Base-by-base conservation (phyloP, 257 asterid genomes). In the Orobanche coerulescens region DNA sequence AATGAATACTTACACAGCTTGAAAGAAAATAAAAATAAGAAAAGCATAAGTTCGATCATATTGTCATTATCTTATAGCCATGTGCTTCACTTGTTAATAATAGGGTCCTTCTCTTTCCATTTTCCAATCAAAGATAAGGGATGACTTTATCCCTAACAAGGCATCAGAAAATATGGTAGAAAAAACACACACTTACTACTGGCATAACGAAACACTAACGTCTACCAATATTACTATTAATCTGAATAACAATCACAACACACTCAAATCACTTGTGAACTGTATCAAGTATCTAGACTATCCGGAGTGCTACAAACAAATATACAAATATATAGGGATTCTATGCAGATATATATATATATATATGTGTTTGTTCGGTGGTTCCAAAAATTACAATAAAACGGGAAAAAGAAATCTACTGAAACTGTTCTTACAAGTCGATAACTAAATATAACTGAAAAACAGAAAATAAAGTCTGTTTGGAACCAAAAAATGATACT, bases 241-340 rank as follows among this genome's bases (percentile, higher is more conserved):
- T n/a, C 9, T 3, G 42, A 37, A 19, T 11, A 56, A 44, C 5
- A 71, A 49, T 40, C 36, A 51, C 50, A 69, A 44, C n/a, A 46
- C 9, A 33, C 51, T 25, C 24, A 47, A 58, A 44, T n/a, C 18
- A 58, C 18, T 31, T 11, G 12, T 18, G 5, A 60, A 68, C 5
- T 59, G 1, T 14, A 42, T 0, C 48, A 13, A 42, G 44, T 8
- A 37, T 8, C 44, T 42, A 42, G 48, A 36, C 12, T 11, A 44
- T 20, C 3, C 20, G 4, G 20, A 18, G 3, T 2, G 39, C 5
- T 4, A n/a, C 2, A 39, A 10, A 53, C 33, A 53, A 19, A 44
- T 34, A 25, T 31, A 49, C 30, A 7, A 9, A 33, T 5, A 26
- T 12, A 11, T n/a, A 18, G 34, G 37, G 10, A 30, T 64, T 16